phyloP scores from a whole-genome alignment of 164 flowering plant genomes.

The Stephania cephalantha region DNA sequence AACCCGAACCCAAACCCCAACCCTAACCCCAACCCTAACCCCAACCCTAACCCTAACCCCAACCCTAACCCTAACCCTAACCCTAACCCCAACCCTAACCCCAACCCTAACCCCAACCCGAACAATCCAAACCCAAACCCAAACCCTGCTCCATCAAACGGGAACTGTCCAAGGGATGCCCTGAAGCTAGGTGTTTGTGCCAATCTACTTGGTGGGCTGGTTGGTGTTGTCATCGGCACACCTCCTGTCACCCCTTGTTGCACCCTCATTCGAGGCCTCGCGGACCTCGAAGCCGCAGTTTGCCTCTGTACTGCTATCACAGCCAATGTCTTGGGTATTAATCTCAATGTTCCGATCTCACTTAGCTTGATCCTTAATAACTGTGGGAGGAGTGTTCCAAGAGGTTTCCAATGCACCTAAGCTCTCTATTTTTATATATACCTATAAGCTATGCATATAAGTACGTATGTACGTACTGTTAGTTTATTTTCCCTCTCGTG shows the following conservation, averaged over 20 bases:
- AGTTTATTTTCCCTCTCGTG: neutral
- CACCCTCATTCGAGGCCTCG: neutral
- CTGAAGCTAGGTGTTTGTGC: conserved; percentile 11
- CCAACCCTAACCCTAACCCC: neutral
- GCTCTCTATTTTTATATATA: neutral
- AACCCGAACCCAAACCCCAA: neutral
- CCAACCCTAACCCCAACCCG: neutral
- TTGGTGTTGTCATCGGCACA: conserved; percentile 6
- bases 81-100: neutral
- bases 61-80: neutral
- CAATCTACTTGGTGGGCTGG: conserved; percentile 5
- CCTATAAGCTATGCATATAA: neutral
- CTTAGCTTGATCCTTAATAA: conserved; percentile 5
- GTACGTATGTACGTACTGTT: neutral
- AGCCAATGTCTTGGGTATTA: conserved; percentile 6
- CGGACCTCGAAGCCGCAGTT: conserved; percentile 7
- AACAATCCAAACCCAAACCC: neutral
- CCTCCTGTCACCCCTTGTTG: conserved; percentile 6
- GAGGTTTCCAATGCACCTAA: conserved; percentile 6
- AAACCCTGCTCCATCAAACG: neutral
- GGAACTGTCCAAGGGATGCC: conserved; percentile 8
- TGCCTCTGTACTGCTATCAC: conserved; percentile 12
- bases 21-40: neutral
- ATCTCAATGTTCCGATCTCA: neutral
- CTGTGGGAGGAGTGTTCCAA: conserved; percentile 5